Evolutionary conservation across 192 early-diverging fungal species (phyloP), one percentile per base, ranked within the genome.

Genomic region (Podila epicladia): DNA sequence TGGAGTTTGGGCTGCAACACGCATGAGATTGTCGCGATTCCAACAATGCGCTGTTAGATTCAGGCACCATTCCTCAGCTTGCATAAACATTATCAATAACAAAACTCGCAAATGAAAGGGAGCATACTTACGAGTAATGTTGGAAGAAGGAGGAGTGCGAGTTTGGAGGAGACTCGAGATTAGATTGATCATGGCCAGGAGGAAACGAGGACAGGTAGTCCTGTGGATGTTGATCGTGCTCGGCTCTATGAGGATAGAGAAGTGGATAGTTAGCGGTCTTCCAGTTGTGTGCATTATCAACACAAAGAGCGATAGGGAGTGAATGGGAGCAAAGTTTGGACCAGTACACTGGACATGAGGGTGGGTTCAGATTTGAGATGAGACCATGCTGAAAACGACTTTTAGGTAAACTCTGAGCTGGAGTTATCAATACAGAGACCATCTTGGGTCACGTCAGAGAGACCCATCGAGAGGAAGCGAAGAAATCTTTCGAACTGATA

Each of bases 121-220:
- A 35, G 19, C 5, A n/a, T 0, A 22, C 19, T 45, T 73, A 73
- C 72, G 49, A 19, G 64, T 73, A 73, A 0, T 64, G 58, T 24
- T 53, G 49, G 22, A 35, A 62, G 60, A 33, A 62, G 9, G 29
- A 26, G 1, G n/a, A n/a, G 53, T 26, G 20, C 24, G 53, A 55
- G 20, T 9, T 26, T 2, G 60, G 32, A 17, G 59, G 26, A 20
- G 60, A 33, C 11, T 65, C 64, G 26, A 51, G 20, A 38, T 57
- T 60, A 3, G 64, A 26, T 5, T 24, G 62, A 33, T 65, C 62
- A 31, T 50, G 55, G 50, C 65, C 64, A 9, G 26, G 63, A 31
- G 72, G 72, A 33, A 66, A 65, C 11, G 62, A 17, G 9, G 72
- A 48, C 4, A 73, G 72, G 64, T 73, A 73, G 8, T 55, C 53